phyloP scores from a whole-genome alignment of 1,284 basidiomycete genomes.

The Austroboletus rostrupii region DNA sequence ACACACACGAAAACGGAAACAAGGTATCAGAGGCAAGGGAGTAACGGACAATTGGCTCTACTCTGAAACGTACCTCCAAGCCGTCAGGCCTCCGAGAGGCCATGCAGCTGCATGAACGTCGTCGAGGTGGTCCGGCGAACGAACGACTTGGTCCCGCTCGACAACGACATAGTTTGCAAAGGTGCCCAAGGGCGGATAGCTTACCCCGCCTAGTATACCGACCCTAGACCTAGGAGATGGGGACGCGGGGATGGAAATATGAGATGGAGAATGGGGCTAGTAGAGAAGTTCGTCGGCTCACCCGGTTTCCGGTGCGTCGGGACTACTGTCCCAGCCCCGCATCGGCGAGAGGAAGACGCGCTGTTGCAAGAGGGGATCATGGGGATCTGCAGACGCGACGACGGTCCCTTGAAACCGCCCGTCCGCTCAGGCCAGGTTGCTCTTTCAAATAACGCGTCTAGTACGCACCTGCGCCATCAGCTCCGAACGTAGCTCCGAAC shows the following conservation, averaged over 20 bases:
- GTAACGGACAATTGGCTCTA: not conserved
- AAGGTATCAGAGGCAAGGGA: too few relatives aligned
- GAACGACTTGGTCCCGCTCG: constrained; percentile 64
- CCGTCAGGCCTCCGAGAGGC: constrained; percentile 76
- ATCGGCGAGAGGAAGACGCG: constrained; percentile 75
- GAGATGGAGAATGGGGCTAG: not conserved
- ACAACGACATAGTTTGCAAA: constrained; percentile 78
- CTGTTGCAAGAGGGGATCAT: constrained; percentile 56
- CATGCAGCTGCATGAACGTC: constrained; percentile 72
- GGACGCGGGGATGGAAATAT: not conserved
- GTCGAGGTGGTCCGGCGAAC: constrained; percentile 64
- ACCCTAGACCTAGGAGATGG: constrained; percentile 38
- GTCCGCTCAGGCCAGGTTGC: not conserved
- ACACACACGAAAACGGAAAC: not conserved
- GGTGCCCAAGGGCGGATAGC: constrained; percentile 56
- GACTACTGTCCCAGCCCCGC: constrained; percentile 70
- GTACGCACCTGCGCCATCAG: constrained; percentile 71
- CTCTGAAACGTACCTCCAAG: constrained; percentile 61
- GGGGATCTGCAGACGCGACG: constrained; percentile 48
- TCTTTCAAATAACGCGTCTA: not conserved
- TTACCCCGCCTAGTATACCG: constrained; percentile 56
- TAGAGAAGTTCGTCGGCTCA: not conserved
- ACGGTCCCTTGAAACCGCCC: constrained; percentile 50
- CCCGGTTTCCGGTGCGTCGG: constrained; percentile 52
- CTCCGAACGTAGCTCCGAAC: constrained; percentile 60